Base-by-base conservation (phyloP, 2,329 filamentous ascomycete genomes). In the Neurospora crassa region DNA sequence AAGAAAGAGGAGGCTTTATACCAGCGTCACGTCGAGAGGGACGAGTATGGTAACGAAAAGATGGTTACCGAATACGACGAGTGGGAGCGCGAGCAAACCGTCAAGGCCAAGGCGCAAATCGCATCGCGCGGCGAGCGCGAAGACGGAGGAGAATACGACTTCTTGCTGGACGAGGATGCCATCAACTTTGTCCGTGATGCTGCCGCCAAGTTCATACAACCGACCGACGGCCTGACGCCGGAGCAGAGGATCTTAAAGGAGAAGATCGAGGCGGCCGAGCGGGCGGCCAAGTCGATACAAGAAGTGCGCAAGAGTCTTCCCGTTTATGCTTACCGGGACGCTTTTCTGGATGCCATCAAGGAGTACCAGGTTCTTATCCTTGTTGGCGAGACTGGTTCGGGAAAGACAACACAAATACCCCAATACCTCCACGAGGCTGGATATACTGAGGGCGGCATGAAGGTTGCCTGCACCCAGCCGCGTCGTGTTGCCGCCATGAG, bases 401-500 rank as follows among this genome's bases (percentile, higher is more conserved):
- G 96, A 76, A 99, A 99, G 82, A 97, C 95, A 0, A 99, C 96
- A 0, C 96, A 99, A 79, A 83, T 98, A 18, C 93, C 95, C 0
- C 96, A 98, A 78, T 99, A 97, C 78, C 86, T 98, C 0, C 91
- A 96, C 76, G 95, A 98, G 80, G 93, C 92, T 0, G 94, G 94
- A 1, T 97, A 92, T 76, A 97, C 93, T 2, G 93, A 95, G 78
- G 86, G 88, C 29, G 93, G 92, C 6, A 85, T 92, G 81, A 97
- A 95, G 79, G 88, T 99, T 12, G 95, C 92, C 5, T 97, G 94
- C 77, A 99, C 96, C 0, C 96, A 99, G 75, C 96, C 96, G 5
- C 90, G 96, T 76, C 90, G 96, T 84, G 96, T 99, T 12, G 96
- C 96, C 3, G 96, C 96, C 40, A 98, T 98, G 95, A 96, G 92